Evolutionary conservation across 1,284 basidiomycete genomes (phyloP).

Genomic region (Ustilago nuda): DNA sequence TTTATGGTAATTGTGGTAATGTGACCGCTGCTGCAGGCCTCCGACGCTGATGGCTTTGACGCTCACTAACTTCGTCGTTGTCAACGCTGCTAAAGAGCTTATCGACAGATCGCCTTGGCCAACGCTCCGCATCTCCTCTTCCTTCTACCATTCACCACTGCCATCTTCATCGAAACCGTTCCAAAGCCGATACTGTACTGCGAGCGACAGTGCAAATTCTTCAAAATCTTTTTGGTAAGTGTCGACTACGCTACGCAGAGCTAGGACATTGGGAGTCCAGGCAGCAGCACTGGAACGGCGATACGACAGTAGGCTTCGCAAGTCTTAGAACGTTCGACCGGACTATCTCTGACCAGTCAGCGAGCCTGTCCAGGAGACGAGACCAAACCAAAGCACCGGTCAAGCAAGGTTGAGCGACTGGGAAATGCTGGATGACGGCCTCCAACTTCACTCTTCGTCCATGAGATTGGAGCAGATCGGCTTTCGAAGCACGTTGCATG

Average conservation of each 20-base stretch:
- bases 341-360: conserved; percentile 12
- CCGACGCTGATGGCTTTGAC: conserved; percentile 4
- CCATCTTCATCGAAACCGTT: neutral
- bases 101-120: neutral
- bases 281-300: neutral
- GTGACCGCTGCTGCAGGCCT: neutral
- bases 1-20: conserved; percentile 10
- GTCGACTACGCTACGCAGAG: neutral
- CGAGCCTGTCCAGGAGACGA: neutral
- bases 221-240: neutral
- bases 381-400: neutral
- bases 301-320: neutral
- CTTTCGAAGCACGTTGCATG: conserved; percentile 8
- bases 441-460: neutral
- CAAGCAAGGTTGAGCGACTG: conserved; percentile 1
- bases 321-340: neutral
- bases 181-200: neutral
- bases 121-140: neutral
- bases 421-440: neutral
- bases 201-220: neutral
- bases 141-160: neutral
- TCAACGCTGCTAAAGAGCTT: conserved; percentile 4
- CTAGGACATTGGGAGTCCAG: neutral
- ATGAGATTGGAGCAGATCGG: conserved; percentile 12
- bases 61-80: neutral